Percentiles rank a stretch among this genome's conserved stretches.
Evolutionary conservation across 306 rosid genomes (phyloP).

Genomic region (Begonia peltatifolia): DNA sequence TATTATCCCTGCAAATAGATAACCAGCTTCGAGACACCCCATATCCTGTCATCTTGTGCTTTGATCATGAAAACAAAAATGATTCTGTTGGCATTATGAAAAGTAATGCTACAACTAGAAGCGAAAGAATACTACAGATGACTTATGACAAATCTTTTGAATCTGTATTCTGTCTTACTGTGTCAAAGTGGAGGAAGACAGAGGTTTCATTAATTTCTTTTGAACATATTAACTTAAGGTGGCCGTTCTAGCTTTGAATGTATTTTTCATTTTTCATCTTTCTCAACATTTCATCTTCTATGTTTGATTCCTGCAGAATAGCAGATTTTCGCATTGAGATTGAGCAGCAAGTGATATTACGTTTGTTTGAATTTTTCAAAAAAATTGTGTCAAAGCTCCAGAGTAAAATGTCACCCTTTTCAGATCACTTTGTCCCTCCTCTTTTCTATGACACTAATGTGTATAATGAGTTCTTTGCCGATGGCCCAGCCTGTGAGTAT

Average conservation of each 20-base stretch:
- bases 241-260: conserved; percentile 13
- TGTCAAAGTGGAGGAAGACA: conserved; percentile 91
- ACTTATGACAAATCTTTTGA: conserved; percentile 26
- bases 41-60: conserved; percentile 81
- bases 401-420: conserved; percentile 30
- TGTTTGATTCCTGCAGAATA: conserved; percentile 41
- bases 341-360: conserved; percentile 81
- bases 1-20: conserved; percentile 69
- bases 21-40: conserved; percentile 84
- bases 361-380: conserved; percentile 63
- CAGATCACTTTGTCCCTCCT: conserved; percentile 20
- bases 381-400: conserved; percentile 45
- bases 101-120: conserved; percentile 22
- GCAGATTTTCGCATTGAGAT: conserved; percentile 84
- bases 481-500: conserved; percentile 21
- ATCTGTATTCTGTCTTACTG: conserved; percentile 54
- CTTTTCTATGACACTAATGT: conserved; percentile 17
- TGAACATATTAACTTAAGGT: conserved; percentile 83
- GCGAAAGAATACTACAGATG: conserved; percentile 29
- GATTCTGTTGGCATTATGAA: conserved; percentile 23
- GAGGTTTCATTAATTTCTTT: conserved; percentile 75
- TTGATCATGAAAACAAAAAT: conserved; percentile 40
- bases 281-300: conserved; percentile 14
- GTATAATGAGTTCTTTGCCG: conserved; percentile 21
- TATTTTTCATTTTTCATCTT: conserved; percentile 3